Base-by-base conservation (phyloP, 2,329 filamentous ascomycete species). In the Scedosporium boydii region DNA sequence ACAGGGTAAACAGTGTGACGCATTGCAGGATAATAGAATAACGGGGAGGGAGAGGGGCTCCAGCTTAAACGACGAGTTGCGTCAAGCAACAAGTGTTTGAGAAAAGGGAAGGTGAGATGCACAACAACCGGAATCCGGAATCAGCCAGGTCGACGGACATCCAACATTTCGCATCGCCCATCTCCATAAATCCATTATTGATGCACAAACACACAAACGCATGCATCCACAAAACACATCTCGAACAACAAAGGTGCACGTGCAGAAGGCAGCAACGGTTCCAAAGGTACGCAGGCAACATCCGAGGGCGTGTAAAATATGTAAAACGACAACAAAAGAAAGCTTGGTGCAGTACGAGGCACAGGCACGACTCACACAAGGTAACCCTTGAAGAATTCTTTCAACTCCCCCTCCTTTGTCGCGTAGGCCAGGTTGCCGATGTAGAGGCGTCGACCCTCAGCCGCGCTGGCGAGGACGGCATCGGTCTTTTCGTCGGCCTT, bases 381-480 rank as follows among this genome's bases (percentile, higher is more conserved):
- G 86, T 96, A 98, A 80, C 88, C 90, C 86, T 95, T 93, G 89
- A 99, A 99, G 87, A 99, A 99, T 73, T 95, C 90, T 86, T 96
- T 96, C 86, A 99, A 91, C 88, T 97, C 92, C 89, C 90, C 95
- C 90, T 98, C 95, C 79, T 92, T 96, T 88, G 95, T 98, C 88
- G 93, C 93, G 80, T 99, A 99, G 75, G 95, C 95, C 87, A 99
- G 90, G 86, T 99, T 99, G 85, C 95, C 95, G 84, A 99, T 98
- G 84, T 99, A 99, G 74, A 99, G 89, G 83, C 95, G 91, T 84
- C 95, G 91, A 79, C 95, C 93, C 85, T 99, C 95, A 80, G 93
- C 93, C 79, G 95, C 95, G 82, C 92, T 96, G 81, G 92, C 91
- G 78, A 95, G 88, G 75, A 95, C 92, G 78, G 93, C 92, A 78